phyloP scores from a whole-genome alignment of 768 basidiomycete species.

The Sporobolomyces roseus region DNA sequence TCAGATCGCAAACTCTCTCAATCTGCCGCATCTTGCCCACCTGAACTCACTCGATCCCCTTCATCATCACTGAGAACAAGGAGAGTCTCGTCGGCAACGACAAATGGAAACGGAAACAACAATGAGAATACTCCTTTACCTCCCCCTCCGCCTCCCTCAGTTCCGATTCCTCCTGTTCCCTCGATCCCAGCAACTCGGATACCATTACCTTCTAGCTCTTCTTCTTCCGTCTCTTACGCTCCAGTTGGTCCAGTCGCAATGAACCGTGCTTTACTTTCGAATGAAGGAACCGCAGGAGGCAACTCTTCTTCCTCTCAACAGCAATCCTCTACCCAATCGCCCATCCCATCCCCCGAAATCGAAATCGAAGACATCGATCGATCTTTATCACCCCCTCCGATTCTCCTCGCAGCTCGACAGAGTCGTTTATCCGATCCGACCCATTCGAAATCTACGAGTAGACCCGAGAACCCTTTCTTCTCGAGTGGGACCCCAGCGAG shows the following conservation, averaged over 20 bases:
- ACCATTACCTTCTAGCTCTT: neutral
- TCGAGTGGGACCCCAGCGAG: constrained; percentile 12
- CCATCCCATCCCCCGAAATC: too few species aligned
- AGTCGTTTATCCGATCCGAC: constrained; percentile 6
- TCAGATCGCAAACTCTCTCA: constrained; percentile 5
- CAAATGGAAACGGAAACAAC: too few species aligned
- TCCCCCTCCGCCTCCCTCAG: neutral
- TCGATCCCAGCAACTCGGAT: constrained; percentile 3
- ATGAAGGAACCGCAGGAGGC: too few species aligned
- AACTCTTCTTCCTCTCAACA: too few species aligned
- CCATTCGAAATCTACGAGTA: neutral
- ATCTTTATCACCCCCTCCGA: constrained; percentile 4
- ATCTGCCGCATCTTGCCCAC: too few species aligned
- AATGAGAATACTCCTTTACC: neutral
- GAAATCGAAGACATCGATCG: constrained; percentile 13
- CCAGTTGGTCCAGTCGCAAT: constrained; percentile 27
- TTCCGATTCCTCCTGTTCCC: neutral
- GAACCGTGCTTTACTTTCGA: constrained; percentile 24
- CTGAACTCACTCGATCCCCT: too few species aligned
- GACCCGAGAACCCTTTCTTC: constrained; percentile 38
- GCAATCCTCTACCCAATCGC: too few species aligned
- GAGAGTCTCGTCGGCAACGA: neutral
- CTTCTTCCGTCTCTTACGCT: neutral
- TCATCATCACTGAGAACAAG: neutral
- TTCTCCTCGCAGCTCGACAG: constrained; percentile 13